Percentiles rank a stretch among this genome's conserved stretches.
Evolutionary conservation across 1,284 basidiomycete genomes (phyloP).

Genomic region (Sporisorium graminicola): DNA sequence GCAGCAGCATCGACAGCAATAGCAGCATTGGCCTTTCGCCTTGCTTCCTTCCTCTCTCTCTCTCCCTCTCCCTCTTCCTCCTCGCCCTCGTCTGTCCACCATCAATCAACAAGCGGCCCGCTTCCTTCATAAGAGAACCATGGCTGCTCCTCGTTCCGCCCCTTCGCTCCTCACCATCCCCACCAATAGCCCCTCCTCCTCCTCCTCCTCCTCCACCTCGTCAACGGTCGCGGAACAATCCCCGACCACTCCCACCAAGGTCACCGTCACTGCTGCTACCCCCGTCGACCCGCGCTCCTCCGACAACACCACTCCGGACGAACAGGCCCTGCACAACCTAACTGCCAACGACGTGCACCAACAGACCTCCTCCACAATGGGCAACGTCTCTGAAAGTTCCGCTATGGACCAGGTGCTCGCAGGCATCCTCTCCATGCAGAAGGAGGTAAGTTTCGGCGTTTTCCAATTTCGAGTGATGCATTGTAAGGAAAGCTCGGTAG

Average conservation of each 20-base stretch:
- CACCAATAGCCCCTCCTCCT: no score
- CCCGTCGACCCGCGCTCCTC: not conserved
- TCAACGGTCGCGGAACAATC: constrained; percentile 4
- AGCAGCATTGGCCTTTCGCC: not conserved
- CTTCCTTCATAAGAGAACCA: no score
- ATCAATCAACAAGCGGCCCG: not conserved
- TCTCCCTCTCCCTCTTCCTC: no score
- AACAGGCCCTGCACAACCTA: constrained; percentile 27
- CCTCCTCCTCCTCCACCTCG: not conserved
- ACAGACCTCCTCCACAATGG: constrained; percentile 27
- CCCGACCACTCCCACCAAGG: constrained; percentile 31
- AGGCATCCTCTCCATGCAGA: constrained; percentile 63
- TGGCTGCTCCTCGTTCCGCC: constrained; percentile 17
- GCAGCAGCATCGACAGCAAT: no score
- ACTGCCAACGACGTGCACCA: constrained; percentile 16
- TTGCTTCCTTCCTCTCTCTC: no score
- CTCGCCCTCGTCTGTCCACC: not conserved
- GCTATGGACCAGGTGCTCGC: constrained; percentile 58
- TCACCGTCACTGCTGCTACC: not conserved
- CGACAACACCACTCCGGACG: constrained; percentile 13
- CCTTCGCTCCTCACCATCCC: constrained; percentile 30
- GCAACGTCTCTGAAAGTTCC: constrained; percentile 34
- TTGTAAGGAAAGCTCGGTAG: not conserved
- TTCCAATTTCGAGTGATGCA: not conserved
- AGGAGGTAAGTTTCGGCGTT: constrained; percentile 49